Base-by-base conservation (phyloP, 108 stramenopile genomes). In the Halocafeteria seosinensis region DNA sequence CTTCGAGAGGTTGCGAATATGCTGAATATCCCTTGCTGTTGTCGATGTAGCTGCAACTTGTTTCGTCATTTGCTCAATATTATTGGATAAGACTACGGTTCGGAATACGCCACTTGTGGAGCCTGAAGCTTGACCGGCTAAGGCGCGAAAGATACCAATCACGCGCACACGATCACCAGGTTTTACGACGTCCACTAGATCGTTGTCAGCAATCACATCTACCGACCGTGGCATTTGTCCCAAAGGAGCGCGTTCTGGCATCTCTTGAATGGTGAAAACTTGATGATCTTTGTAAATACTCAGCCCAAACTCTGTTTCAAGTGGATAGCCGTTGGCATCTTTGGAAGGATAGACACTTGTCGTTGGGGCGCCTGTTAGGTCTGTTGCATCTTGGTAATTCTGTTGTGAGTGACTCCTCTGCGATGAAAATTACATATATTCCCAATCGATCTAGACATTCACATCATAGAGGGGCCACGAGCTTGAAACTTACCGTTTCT, bases 281-380 rank as follows among this genome's bases (percentile, higher is more conserved):
- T 95, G 94, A 72, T 92, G 88, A 66, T 99, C 92, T 65, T 95
- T 93, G 84, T 83, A 99, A 37, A 66, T 69, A n/a, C 81, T 81
- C 0, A 93, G 77, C 0, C 97, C 97, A 62, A 85, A 93, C 70
- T 99, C 97, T 0, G 91, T 92, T 69, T 96, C 94, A 50, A 99
- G 70, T 0, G 83, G 70, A 52, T 93, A 85, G 3, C 88, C 88
- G 9, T 95, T 85, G 25, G 74, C 76, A 62, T 96, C 92, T 62
- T 83, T 81, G 27, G 85, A 89, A 28, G 96, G 94, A 62, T 90
- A 91, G 24, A 85, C 78, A 0, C 83, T 73, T 17, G 63, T 75
- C 67, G 66, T 89, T 84, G 31, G 82, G 34, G 89, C 88, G 23
- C 95, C 78, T 42, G 89, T 85, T n/a, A 92, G 85, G 50, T 88